Percentiles rank a stretch among this genome's conserved stretches.
phyloP scores from a whole-genome alignment of 192 early-diverging fungal species.

The Linnemannia exigua region DNA sequence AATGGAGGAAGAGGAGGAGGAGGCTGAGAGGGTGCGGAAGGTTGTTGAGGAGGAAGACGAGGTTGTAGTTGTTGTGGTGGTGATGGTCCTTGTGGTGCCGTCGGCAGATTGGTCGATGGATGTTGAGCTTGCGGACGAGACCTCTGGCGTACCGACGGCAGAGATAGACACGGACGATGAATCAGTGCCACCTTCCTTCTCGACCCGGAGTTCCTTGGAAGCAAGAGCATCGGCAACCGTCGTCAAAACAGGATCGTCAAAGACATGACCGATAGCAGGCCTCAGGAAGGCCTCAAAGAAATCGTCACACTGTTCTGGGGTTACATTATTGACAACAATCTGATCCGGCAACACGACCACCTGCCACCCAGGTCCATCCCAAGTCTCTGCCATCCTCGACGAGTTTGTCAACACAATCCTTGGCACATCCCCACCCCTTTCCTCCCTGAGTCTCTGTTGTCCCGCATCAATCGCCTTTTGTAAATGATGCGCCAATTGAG shows the following conservation, averaged over 20 bases:
- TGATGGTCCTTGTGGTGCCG: not conserved
- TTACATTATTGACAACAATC: constrained; percentile 66
- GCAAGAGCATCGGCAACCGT: not conserved
- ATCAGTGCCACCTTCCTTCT: constrained; percentile 19
- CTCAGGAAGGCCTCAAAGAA: constrained; percentile 63
- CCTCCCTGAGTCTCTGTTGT: constrained; percentile 22
- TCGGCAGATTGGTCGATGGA: not conserved
- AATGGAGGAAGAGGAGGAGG: constrained; percentile 8
- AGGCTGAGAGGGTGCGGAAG: constrained; percentile 8
- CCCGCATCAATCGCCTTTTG: constrained; percentile 47
- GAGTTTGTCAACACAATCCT: constrained; percentile 66
- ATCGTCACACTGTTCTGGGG: constrained; percentile 48
- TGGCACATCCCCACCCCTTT: constrained; percentile 30
- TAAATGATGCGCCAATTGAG: constrained; percentile 59
- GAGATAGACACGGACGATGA: not conserved
- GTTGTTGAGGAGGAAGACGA: constrained; percentile 8
- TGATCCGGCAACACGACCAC: constrained; percentile 68
- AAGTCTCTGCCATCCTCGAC: constrained; percentile 40
- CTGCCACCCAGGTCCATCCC: constrained; percentile 45
- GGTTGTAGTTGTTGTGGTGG: constrained; percentile 23
- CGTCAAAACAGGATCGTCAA: not conserved
- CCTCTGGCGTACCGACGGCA: not conserved
- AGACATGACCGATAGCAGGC: constrained; percentile 17
- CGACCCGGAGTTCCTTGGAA: not conserved
- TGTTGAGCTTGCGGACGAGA: not conserved